Percentiles rank a stretch among this genome's conserved stretches.
These are phyloP conservation scores for Geosiphon pyriformis DNA, from an alignment of 192 early-diverging fungal genomes.

Conservation along the genomic window DNA sequence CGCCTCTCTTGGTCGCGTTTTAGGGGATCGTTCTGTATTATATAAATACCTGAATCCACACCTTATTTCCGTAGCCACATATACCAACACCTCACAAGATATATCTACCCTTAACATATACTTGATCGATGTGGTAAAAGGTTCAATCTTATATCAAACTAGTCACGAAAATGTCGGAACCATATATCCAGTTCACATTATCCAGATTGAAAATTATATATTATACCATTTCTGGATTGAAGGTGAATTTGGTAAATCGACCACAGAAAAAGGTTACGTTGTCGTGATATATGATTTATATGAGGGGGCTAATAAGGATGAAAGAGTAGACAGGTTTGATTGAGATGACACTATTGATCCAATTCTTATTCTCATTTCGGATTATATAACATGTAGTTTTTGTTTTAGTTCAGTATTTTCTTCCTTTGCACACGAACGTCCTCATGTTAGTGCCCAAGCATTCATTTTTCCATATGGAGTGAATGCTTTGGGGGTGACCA, in stretches of 20 bases:
- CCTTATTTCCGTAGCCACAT: slow-evolving; percentile 68
- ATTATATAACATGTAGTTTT: slow-evolving; percentile 8
- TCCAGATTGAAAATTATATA: slow-evolving; percentile 84
- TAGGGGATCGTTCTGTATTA: slow-evolving; percentile 92
- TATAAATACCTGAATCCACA: slow-evolving; percentile 99
- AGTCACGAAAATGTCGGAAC: slow-evolving; percentile 56
- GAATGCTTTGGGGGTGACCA: slow-evolving; percentile 76
- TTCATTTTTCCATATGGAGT: slow-evolving; percentile 74
- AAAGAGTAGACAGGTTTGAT: slow-evolving; percentile 58
- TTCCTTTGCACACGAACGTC: slow-evolving; percentile 62
- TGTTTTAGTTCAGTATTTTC: slow-evolving; percentile 60
- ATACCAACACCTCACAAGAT: slow-evolving; percentile 27
- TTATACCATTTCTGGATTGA: slow-evolving; percentile 89
- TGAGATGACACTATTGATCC: not conserved
- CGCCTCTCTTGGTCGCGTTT: slow-evolving; percentile 86
- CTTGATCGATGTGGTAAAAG: slow-evolving; percentile 85
- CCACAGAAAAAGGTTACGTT: slow-evolving; percentile 63
- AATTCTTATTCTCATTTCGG: not conserved
- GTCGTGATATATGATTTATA: slow-evolving; percentile 82
- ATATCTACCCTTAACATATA: slow-evolving; percentile 58
- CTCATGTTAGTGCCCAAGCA: slow-evolving; percentile 67
- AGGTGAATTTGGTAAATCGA: slow-evolving; percentile 36
- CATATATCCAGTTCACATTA: slow-evolving; percentile 53
- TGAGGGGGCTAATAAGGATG: slow-evolving; percentile 72
- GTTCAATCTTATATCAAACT: slow-evolving; percentile 69